Conservation (phyloP, 805 yeast species). For the Yarrowia deformans region DNA sequence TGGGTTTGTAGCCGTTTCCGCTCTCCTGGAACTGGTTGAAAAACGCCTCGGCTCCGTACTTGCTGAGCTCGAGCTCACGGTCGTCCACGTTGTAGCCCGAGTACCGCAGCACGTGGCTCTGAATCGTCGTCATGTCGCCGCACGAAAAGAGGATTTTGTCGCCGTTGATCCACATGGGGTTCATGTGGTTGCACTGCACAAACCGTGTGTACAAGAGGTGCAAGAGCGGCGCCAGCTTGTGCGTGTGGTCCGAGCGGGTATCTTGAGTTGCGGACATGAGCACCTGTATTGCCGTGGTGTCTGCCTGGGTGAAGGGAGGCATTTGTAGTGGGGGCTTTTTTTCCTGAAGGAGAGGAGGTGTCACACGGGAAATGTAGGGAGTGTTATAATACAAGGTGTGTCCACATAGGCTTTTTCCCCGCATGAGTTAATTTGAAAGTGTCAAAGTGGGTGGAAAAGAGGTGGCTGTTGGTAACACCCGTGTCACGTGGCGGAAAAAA, state of each 20-base stretch:
- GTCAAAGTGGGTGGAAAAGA: neutral
- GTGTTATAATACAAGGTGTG: slow-evolving; percentile 5
- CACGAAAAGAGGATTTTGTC: slow-evolving; percentile 34
- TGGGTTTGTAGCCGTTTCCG: slow-evolving; percentile 30
- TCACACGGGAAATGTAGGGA: neutral
- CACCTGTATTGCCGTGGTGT: slow-evolving; percentile 20
- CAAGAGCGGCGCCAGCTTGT: slow-evolving; percentile 24
- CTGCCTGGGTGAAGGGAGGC: slow-evolving; percentile 26
- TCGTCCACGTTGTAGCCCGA: slow-evolving; percentile 33
- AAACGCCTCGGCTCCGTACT: slow-evolving; percentile 25
- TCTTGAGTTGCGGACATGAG: slow-evolving; percentile 19
- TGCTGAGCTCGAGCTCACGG: slow-evolving; percentile 12
- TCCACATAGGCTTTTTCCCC: slow-evolving; percentile 6
- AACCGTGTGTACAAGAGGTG: slow-evolving; percentile 31
- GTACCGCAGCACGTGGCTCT: slow-evolving; percentile 20
- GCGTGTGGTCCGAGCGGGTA: slow-evolving; percentile 18
- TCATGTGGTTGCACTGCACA: slow-evolving; percentile 37
- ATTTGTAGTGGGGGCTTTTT: neutral
- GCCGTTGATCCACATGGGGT: slow-evolving; percentile 36
- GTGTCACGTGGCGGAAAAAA: no score
- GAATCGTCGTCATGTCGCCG: slow-evolving; percentile 34
- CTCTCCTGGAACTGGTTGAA: slow-evolving; percentile 35
- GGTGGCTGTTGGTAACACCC: no score
- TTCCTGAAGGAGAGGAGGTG: neutral
- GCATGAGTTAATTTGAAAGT: slow-evolving; percentile 9